These are phyloP conservation scores for Musa balbisiana DNA, from an alignment of 202 grass and related monocot genomes.

Conservation along the genomic window DNA sequence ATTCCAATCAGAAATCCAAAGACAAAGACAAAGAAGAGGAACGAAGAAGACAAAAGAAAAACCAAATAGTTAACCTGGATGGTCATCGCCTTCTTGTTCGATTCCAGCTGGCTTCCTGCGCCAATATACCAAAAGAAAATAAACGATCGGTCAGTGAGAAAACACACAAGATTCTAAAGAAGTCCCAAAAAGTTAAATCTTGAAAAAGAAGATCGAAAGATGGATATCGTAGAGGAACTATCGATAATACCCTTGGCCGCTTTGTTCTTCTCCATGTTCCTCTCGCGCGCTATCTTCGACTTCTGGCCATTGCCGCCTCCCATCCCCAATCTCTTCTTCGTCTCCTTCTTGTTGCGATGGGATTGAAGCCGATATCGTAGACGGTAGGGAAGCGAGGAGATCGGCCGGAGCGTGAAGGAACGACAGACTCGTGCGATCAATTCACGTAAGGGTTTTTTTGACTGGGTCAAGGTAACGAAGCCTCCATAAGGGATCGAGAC, in stretches of 20 bases:
- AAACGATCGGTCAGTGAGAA: not conserved
- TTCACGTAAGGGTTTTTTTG: too few species aligned
- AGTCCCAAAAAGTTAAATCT: not conserved
- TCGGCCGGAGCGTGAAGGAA: too few species aligned
- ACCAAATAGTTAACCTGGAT: conserved; percentile 7
- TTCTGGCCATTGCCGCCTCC: conserved; percentile 85
- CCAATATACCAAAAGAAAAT: not conserved
- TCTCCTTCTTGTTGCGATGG: not conserved
- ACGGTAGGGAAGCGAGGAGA: not conserved
- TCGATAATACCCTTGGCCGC: conserved; percentile 36
- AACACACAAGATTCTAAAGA: not conserved
- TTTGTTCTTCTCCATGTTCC: conserved; percentile 77
- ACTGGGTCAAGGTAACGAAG: too few species aligned
- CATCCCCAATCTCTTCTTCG: conserved; percentile 28
- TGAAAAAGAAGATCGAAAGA: not conserved
- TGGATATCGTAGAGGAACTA: not conserved
- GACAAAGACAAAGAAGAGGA: not conserved
- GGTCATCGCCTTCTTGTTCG: conserved; percentile 10
- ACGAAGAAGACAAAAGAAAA: not conserved
- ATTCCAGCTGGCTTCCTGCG: conserved; percentile 9
- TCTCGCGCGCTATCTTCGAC: conserved; percentile 78
- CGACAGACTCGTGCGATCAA: too few species aligned
- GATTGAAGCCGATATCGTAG: not conserved
- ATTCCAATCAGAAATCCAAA: not conserved
- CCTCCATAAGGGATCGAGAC: too few species aligned